Evolutionary conservation across 129 eudicot genomes (phyloP).

Genomic region (Daucus carota): DNA sequence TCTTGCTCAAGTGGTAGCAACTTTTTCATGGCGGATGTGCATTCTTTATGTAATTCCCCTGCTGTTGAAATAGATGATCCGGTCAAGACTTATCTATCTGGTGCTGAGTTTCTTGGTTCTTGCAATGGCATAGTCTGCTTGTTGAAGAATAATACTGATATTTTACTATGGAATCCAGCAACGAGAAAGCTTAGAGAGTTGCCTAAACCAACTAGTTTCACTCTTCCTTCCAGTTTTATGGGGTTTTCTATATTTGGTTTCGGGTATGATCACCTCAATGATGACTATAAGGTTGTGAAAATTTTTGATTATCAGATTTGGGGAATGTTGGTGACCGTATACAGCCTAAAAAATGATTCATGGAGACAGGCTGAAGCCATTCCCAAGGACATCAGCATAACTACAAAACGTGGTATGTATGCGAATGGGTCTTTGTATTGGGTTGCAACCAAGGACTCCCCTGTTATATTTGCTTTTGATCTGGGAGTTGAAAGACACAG

Average conservation of each 20-base stretch:
- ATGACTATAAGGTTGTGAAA: background rate
- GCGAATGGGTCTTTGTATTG: background rate
- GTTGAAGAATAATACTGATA: background rate
- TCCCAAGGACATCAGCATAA: background rate
- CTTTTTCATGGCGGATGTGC: background rate
- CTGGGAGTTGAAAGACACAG: background rate
- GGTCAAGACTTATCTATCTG: background rate
- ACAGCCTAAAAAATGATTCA: conserved; percentile 1
- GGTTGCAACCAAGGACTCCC: background rate
- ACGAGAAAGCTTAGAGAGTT: background rate
- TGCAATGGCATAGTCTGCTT: conserved; percentile 30
- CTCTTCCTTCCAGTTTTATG: background rate
- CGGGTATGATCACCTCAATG: background rate
- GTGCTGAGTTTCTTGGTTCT: conserved; percentile 18
- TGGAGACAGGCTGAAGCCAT: background rate
- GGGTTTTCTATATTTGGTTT: background rate
- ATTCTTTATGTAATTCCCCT: background rate
- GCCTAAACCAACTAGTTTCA: background rate
- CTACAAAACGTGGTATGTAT: background rate
- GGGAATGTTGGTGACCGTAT: background rate
- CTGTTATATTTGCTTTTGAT: background rate
- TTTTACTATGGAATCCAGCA: background rate
- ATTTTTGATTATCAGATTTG: background rate
- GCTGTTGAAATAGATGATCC: background rate
- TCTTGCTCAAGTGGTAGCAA: background rate